phyloP scores from a whole-genome alignment of 2,329 filamentous ascomycete genomes.

The Aphanoascus verrucosus region DNA sequence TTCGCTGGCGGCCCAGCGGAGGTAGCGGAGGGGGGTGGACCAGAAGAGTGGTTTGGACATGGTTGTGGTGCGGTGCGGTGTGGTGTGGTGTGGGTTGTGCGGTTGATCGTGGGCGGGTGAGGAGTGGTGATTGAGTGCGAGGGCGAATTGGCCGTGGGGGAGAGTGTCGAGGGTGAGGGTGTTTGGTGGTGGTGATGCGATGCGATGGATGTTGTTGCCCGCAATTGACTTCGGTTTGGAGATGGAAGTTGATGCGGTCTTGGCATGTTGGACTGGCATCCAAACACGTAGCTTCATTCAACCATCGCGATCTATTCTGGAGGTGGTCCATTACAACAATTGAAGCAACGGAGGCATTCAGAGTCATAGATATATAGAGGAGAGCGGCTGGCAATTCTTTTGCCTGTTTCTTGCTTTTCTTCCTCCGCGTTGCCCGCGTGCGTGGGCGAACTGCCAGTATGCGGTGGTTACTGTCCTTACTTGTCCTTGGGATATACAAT shows the following conservation, averaged over 20 bases:
- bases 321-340: neutral
- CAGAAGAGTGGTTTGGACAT: constrained; percentile 66
- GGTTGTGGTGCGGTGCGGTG: constrained; percentile 13
- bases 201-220: neutral
- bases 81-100: no score
- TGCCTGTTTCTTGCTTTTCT: constrained; percentile 15
- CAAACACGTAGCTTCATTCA: constrained; percentile 36
- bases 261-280: constrained; percentile 27
- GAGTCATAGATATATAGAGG: neutral
- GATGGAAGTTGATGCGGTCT: constrained; percentile 21
- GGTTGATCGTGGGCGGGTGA: neutral
- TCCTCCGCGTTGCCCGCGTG: constrained; percentile 18
- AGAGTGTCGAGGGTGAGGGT: neutral
- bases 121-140: neutral
- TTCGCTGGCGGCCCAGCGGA: constrained; percentile 77
- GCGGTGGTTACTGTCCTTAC: constrained; percentile 62
- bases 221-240: neutral
- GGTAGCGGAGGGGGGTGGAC: constrained; percentile 69
- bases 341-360: neutral
- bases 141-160: neutral
- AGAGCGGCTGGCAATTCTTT: neutral
- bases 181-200: neutral
- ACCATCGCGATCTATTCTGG: neutral
- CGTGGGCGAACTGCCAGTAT: constrained; percentile 41
- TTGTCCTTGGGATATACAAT: constrained; percentile 51